phyloP scores from a whole-genome alignment of 2,329 filamentous ascomycete species.

The Drechslerella coelobrocha region DNA sequence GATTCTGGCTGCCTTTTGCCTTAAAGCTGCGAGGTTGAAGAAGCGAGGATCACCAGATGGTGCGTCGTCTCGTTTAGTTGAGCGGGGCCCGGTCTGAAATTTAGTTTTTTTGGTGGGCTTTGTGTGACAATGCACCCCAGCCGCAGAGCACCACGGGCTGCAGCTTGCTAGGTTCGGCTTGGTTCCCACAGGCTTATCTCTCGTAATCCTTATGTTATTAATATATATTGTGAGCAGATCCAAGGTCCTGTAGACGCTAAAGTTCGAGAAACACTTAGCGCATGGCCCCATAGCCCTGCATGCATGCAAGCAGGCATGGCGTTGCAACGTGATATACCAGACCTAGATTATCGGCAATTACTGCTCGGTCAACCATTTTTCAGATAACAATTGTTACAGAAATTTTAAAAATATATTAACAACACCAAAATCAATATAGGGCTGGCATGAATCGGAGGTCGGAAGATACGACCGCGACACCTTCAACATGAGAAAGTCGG shows the following conservation, averaged over 20 bases:
- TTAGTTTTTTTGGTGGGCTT: neutral
- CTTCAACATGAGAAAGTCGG: too few relatives aligned
- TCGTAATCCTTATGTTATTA: constrained; percentile 1
- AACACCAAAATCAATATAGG: neutral
- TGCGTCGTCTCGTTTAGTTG: neutral
- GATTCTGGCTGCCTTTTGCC: neutral
- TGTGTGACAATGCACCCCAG: neutral
- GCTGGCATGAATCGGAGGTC: neutral
- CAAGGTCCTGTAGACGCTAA: neutral
- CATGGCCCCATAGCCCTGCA: neutral
- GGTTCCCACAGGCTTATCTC: neutral
- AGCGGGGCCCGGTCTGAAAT: neutral
- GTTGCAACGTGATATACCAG: neutral
- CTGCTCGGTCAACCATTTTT: neutral
- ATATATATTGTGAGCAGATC: neutral
- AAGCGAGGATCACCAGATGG: neutral
- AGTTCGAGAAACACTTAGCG: neutral
- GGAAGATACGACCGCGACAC: too few relatives aligned
- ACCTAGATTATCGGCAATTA: neutral
- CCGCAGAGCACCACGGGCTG: neutral
- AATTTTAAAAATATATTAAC: neutral
- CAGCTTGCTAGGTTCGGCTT: neutral
- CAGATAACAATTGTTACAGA: neutral
- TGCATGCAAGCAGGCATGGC: neutral
- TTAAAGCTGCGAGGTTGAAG: neutral